phyloP scores from a whole-genome alignment of 2,329 filamentous ascomycete genomes.

The Xylariaceae sp. region DNA sequence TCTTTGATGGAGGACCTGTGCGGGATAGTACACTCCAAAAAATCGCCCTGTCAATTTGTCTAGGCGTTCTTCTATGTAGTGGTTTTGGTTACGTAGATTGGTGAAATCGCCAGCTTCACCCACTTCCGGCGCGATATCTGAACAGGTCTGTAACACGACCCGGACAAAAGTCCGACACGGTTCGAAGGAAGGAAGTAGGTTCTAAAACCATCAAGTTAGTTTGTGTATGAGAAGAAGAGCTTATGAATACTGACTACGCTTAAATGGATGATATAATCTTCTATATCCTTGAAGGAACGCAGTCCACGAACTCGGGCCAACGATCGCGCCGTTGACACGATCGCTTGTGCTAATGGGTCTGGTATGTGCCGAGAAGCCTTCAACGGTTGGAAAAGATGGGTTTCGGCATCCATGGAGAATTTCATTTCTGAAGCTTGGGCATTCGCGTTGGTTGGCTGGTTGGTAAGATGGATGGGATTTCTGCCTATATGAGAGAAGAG shows the following conservation, averaged over 20 bases:
- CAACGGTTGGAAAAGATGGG: conserved; percentile 8
- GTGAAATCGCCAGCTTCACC: background rate
- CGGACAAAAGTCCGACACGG: conserved; percentile 8
- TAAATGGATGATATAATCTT: conserved; percentile 15
- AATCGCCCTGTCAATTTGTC: conserved; percentile 6
- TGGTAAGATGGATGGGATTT: background rate
- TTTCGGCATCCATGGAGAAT: conserved; percentile 3
- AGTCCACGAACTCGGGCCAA: conserved; percentile 5
- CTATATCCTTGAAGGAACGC: conserved; percentile 3
- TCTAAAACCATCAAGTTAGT: conserved; percentile 1
- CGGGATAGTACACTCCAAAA: conserved; percentile 8
- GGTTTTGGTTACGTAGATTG: background rate
- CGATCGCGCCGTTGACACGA: conserved; percentile 13
- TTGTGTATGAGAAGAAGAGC: background rate
- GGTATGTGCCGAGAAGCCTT: background rate
- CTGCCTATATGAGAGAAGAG: conserved; percentile 7
- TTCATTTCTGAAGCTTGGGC: background rate
- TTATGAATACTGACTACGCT: conserved; percentile 7
- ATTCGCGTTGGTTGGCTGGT: conserved; percentile 2
- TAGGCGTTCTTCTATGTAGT: background rate
- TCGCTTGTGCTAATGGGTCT: conserved; percentile 11
- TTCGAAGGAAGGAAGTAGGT: conserved; percentile 7
- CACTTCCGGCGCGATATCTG: background rate
- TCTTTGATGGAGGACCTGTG: conserved; percentile 5
- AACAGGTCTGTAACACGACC: conserved; percentile 8